phyloP scores from a whole-genome alignment of 2,329 filamentous ascomycete genomes.

The Neospermospora avenae region DNA sequence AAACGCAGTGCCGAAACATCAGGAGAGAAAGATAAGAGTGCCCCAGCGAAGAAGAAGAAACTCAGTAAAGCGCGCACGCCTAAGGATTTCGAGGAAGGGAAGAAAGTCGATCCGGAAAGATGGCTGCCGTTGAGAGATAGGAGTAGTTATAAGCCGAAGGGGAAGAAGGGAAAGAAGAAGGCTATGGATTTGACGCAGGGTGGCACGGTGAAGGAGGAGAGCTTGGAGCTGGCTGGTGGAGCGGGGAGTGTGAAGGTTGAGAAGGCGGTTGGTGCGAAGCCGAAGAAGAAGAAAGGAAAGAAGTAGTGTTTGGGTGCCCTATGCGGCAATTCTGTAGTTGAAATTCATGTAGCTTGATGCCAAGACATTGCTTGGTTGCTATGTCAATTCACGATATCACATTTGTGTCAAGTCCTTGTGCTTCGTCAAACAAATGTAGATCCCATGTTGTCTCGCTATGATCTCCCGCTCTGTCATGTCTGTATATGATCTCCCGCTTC shows the following conservation, averaged over 20 bases:
- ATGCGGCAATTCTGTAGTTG: not conserved
- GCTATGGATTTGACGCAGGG: slow-evolving; percentile 79
- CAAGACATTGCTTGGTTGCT: not conserved
- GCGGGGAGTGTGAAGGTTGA: slow-evolving; percentile 63
- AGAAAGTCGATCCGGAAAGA: slow-evolving; percentile 82
- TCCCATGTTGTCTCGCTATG: not conserved
- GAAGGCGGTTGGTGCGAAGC: slow-evolving; percentile 43
- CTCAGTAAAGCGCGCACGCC: slow-evolving; percentile 60
- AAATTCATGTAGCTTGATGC: not conserved
- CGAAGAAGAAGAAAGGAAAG: slow-evolving; percentile 41
- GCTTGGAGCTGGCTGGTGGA: slow-evolving; percentile 59
- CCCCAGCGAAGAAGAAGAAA: slow-evolving; percentile 53
- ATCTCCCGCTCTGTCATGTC: not conserved
- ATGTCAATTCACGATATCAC: not conserved
- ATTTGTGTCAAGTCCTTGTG: no score
- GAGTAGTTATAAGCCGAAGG: slow-evolving; percentile 84
- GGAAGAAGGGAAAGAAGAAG: slow-evolving; percentile 87
- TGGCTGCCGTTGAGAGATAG: slow-evolving; percentile 91
- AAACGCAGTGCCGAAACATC: slow-evolving; percentile 47
- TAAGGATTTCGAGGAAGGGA: slow-evolving; percentile 72
- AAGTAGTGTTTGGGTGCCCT: slow-evolving; percentile 39
- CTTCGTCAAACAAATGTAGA: not conserved
- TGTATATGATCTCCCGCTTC: not conserved
- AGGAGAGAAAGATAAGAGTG: slow-evolving; percentile 39
- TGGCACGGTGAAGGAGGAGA: slow-evolving; percentile 71